Evolutionary conservation across 805 yeast species (phyloP).

Genomic region (Zygotorulaspora sp.): DNA sequence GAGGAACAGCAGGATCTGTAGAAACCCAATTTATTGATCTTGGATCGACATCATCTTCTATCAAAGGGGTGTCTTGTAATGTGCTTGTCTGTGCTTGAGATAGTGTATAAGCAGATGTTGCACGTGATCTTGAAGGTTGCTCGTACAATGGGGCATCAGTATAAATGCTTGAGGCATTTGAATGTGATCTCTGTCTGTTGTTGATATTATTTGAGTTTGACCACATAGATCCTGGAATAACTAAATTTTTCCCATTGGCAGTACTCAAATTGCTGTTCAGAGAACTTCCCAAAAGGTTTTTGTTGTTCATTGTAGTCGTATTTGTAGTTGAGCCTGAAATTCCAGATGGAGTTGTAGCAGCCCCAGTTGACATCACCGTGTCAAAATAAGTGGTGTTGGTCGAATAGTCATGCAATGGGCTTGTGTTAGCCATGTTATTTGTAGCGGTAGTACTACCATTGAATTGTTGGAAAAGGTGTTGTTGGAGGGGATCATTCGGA

Average conservation of each 20-base stretch:
- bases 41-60: conserved; percentile 59
- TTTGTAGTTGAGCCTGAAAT: not conserved
- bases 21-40: conserved; percentile 59
- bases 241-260: conserved; percentile 15
- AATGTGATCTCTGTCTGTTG: conserved; percentile 30
- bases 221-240: conserved; percentile 20
- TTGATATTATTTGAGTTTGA: conserved; percentile 9
- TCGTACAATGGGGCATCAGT: conserved; percentile 31
- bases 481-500: conserved; percentile 24
- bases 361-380: conserved; percentile 12
- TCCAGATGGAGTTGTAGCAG: conserved; percentile 2
- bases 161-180: conserved; percentile 35
- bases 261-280: conserved; percentile 7
- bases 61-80: conserved; percentile 28
- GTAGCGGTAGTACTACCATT: conserved; percentile 5
- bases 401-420: conserved; percentile 21
- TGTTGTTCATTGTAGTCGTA: conserved; percentile 2
- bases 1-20: conserved; percentile 64
- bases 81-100: conserved; percentile 18
- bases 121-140: conserved; percentile 22
- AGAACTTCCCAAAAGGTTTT: conserved; percentile 7
- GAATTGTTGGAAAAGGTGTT: conserved; percentile 15
- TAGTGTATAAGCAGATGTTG: conserved; percentile 20
- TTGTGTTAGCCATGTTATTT: conserved; percentile 12
- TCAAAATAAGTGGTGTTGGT: conserved; percentile 23